phyloP scores from a whole-genome alignment of 2,329 filamentous ascomycete genomes.

The Cadophora sp. region DNA sequence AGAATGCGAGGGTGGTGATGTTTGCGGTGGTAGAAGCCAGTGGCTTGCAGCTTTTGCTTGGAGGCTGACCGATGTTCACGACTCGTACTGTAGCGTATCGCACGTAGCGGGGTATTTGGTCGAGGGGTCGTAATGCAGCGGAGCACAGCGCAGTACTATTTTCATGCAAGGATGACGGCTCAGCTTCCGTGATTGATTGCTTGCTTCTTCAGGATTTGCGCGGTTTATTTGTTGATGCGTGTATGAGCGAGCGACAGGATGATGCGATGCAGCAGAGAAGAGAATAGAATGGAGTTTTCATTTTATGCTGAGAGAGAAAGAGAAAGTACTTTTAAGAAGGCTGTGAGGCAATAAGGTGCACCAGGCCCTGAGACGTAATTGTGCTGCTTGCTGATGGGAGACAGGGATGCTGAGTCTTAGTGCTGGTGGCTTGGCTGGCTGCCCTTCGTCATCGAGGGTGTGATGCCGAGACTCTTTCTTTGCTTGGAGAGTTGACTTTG shows the following conservation, averaged over 20 bases:
- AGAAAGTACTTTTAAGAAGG: background rate
- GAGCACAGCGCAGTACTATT: background rate
- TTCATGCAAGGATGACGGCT: background rate
- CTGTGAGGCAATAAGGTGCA: too few species aligned
- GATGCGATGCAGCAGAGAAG: background rate
- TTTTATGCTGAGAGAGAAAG: background rate
- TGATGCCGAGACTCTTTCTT: slow-evolving; percentile 1
- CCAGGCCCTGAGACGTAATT: slow-evolving; percentile 1
- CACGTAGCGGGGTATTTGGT: slow-evolving; percentile 15
- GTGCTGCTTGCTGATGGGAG: background rate
- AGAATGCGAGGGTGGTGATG: background rate
- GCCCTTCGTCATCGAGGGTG: background rate
- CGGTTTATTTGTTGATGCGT: background rate
- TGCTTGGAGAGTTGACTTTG: background rate
- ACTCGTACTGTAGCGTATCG: background rate
- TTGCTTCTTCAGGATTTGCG: background rate
- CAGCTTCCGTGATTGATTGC: background rate
- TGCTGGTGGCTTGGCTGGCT: background rate
- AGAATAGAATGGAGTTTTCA: background rate
- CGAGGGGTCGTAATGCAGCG: slow-evolving; percentile 6
- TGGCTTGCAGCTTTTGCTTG: slow-evolving; percentile 11
- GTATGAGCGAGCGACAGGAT: slow-evolving; percentile 2
- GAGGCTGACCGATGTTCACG: slow-evolving; percentile 5
- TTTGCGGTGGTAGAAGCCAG: background rate
- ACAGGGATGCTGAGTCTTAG: slow-evolving; percentile 3